Percentiles rank a stretch among this genome's conserved stretches.
Evolutionary conservation across 371 early-diverging fungal species (phyloP).

Genomic region (Rhizomucor miehei): DNA sequence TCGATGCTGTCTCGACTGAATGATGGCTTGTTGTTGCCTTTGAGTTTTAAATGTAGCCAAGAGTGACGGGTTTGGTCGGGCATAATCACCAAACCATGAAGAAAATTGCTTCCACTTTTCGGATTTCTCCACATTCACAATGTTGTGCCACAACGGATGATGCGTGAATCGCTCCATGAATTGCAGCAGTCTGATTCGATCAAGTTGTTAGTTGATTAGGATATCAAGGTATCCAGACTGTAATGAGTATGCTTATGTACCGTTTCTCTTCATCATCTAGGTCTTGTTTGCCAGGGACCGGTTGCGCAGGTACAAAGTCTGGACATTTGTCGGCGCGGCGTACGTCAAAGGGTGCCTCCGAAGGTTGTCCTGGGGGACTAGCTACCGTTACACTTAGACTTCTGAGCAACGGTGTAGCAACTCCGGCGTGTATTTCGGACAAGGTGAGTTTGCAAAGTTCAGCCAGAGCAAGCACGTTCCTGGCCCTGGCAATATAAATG

Average conservation of each 20-base stretch:
- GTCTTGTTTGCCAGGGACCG: too few relatives aligned
- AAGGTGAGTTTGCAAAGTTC: slow-evolving; percentile 32
- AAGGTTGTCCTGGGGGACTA: slow-evolving; percentile 3
- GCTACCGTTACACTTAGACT: slow-evolving; percentile 5
- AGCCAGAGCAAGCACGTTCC: slow-evolving; percentile 25
- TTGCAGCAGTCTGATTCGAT: slow-evolving; percentile 3
- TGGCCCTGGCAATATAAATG: slow-evolving; percentile 23
- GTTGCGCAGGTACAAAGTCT: background rate
- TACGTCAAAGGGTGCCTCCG: slow-evolving; percentile 1
- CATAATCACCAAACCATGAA: slow-evolving; percentile 16
- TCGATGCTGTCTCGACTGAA: slow-evolving; percentile 35
- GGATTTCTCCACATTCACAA: slow-evolving; percentile 5
- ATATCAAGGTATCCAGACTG: too few relatives aligned
- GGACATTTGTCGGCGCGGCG: slow-evolving; percentile 3
- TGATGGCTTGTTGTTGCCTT: slow-evolving; percentile 44
- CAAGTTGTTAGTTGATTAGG: background rate
- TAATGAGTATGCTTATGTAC: background rate
- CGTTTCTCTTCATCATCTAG: background rate
- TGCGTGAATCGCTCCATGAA: slow-evolving; percentile 16
- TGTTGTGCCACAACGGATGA: slow-evolving; percentile 14
- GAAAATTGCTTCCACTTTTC: slow-evolving; percentile 11
- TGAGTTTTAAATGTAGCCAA: slow-evolving; percentile 15
- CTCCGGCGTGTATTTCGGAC: slow-evolving; percentile 23
- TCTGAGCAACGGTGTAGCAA: slow-evolving; percentile 28
- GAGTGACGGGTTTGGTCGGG: slow-evolving; percentile 5